Conservation (phyloP, 176 grass and related monocot genomes). For the Bolboschoenus planiculmis region DNA sequence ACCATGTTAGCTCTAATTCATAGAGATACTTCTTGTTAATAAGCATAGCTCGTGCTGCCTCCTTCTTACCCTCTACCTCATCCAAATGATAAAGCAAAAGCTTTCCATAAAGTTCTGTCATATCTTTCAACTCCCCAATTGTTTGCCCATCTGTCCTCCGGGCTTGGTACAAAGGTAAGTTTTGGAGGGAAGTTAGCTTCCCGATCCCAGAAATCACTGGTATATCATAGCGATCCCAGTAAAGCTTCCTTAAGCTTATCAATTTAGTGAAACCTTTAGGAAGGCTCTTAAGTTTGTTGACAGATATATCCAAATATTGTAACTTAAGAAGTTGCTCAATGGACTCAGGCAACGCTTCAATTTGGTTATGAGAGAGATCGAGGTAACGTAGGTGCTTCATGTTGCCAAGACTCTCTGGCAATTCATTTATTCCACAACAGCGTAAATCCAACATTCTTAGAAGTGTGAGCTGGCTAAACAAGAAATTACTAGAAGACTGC, state of each 20-base stretch:
- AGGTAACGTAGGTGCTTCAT: slow-evolving; percentile 50
- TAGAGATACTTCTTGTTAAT: slow-evolving; percentile 8
- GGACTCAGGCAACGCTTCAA: slow-evolving; percentile 28
- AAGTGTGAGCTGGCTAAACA: slow-evolving; percentile 30
- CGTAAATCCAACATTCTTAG: slow-evolving; percentile 40
- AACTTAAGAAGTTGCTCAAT: slow-evolving; percentile 29
- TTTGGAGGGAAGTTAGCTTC: slow-evolving; percentile 21
- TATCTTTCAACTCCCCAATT: slow-evolving; percentile 20
- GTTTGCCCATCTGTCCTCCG: not conserved
- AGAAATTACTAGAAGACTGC: slow-evolving; percentile 7
- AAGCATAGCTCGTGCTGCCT: slow-evolving; percentile 2
- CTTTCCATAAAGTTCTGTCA: slow-evolving; percentile 6
- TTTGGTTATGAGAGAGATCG: slow-evolving; percentile 15
- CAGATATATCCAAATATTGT: slow-evolving; percentile 28
- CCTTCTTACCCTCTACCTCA: not conserved
- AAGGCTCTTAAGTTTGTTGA: slow-evolving; percentile 15
- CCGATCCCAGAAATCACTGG: slow-evolving; percentile 20
- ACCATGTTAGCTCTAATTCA: not conserved
- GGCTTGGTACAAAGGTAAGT: slow-evolving; percentile 12
- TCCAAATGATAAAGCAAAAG: slow-evolving; percentile 10
- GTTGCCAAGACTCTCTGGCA: slow-evolving; percentile 32
- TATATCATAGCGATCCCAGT: not conserved
- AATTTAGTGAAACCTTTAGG: slow-evolving; percentile 22
- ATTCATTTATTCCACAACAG: slow-evolving; percentile 28
- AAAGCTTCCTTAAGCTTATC: slow-evolving; percentile 23